Evolutionary conservation across 495 filamentous ascomycete species (phyloP).

Genomic region (Chaetomium tenue): DNA sequence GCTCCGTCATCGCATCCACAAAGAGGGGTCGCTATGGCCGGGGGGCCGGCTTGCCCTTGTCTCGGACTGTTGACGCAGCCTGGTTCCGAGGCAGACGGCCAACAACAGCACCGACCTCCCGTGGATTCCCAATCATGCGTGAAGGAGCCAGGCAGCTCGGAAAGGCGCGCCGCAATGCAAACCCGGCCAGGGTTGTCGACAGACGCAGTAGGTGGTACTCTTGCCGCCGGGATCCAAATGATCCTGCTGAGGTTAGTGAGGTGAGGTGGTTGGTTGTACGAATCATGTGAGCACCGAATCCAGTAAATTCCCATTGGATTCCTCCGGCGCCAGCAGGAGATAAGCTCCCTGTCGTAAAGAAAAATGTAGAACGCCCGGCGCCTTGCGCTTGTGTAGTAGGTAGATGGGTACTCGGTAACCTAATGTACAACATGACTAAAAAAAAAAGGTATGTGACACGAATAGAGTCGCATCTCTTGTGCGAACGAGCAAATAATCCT

Average conservation of each 20-base stretch:
- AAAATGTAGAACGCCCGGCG: background rate
- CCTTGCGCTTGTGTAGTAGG: constrained; percentile 6
- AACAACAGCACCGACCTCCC: background rate
- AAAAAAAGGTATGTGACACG: constrained; percentile 3
- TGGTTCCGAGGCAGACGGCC: background rate
- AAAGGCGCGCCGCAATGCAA: no score
- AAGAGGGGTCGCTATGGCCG: background rate
- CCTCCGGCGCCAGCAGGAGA: background rate
- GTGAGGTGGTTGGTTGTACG: background rate
- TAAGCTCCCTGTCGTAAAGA: background rate
- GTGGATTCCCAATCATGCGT: background rate
- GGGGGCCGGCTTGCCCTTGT: background rate
- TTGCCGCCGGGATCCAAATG: no score
- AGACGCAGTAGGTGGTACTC: no score
- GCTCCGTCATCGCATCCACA: background rate
- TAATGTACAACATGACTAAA: constrained; percentile 13
- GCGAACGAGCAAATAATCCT: background rate
- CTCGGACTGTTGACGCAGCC: background rate
- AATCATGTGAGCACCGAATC: background rate
- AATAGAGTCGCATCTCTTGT: constrained; percentile 13
- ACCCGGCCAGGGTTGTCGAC: no score
- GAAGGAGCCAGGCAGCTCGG: no score
- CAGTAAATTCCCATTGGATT: background rate
- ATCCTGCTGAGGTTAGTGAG: no score
- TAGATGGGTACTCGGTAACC: background rate